A percentile compares a stretch with the other conserved stretches of the same genome.
These are phyloP conservation scores for Sporobolomyces roseus DNA, from an alignment of 768 basidiomycete genomes.

Conservation along the genomic window DNA sequence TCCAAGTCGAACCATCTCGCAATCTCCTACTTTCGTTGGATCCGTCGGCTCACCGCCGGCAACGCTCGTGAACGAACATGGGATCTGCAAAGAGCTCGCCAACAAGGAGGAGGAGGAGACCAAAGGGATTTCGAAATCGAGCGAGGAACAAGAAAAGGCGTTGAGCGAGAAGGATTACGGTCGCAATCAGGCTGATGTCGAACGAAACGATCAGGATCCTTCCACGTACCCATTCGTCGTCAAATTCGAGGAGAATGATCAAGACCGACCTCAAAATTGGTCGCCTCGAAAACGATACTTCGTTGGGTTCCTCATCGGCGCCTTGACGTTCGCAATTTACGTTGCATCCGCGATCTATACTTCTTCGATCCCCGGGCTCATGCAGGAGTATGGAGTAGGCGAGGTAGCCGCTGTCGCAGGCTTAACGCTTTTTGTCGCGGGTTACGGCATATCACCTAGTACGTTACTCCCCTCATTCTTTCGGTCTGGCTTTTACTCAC, in stretches of 20 bases:
- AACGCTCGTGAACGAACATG: conserved; percentile 25
- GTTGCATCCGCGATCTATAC: conserved; percentile 24
- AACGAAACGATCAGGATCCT: conserved; percentile 41
- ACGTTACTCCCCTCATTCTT: too few relatives aligned
- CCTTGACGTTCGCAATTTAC: conserved; percentile 39
- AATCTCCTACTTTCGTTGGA: not conserved
- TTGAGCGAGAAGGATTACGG: too few relatives aligned
- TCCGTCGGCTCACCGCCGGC: conserved; percentile 1
- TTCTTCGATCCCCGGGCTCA: conserved; percentile 29
- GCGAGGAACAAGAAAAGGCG: too few relatives aligned
- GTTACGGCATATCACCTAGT: conserved; percentile 48
- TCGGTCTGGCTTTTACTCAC: too few relatives aligned
- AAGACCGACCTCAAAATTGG: too few relatives aligned
- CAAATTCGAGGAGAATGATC: too few relatives aligned
- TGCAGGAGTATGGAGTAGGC: conserved; percentile 33
- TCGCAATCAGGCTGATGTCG: conserved; percentile 13
- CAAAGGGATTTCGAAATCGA: not conserved
- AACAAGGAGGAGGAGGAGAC: too few relatives aligned
- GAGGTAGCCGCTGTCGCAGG: conserved; percentile 45
- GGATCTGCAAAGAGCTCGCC: conserved; percentile 4
- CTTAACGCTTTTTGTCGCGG: conserved; percentile 49
- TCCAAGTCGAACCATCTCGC: not conserved
- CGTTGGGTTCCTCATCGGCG: conserved; percentile 32
- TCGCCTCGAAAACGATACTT: conserved; percentile 23
- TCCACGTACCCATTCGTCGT: conserved; percentile 22